Percentiles rank a stretch among this genome's conserved stretches.
These are phyloP conservation scores for Dalbergia cultrata DNA, from an alignment of 306 rosid species.

Conservation along the genomic window DNA sequence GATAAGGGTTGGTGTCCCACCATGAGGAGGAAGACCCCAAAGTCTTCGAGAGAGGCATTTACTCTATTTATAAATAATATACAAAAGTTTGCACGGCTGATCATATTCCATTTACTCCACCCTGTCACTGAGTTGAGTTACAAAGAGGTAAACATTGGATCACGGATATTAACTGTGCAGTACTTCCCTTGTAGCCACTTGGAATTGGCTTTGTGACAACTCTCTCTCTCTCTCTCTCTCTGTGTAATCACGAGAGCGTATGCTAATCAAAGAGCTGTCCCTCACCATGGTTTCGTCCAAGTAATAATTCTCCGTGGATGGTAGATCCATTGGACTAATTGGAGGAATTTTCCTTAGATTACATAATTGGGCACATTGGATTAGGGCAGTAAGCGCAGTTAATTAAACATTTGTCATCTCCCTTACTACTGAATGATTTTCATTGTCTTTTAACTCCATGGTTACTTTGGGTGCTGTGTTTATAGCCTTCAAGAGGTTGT, in stretches of 20 bases:
- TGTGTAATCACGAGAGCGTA: background rate
- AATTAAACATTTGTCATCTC: background rate
- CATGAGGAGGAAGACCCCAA: too few relatives aligned
- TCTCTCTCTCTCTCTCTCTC: background rate
- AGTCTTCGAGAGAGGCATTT: too few relatives aligned
- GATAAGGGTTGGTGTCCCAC: too few relatives aligned
- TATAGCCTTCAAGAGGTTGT: slow-evolving; percentile 4
- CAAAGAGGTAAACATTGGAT: background rate
- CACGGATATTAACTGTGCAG: background rate
- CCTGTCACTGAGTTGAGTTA: too few relatives aligned
- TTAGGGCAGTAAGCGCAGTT: background rate
- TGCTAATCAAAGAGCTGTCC: background rate
- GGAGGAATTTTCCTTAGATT: background rate
- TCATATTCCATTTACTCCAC: too few relatives aligned
- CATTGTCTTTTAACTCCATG: background rate
- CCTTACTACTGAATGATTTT: background rate
- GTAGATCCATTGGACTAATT: background rate
- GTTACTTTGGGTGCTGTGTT: background rate
- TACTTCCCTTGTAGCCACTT: background rate
- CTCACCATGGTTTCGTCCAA: background rate
- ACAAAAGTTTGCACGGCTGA: too few relatives aligned
- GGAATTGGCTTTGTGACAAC: background rate
- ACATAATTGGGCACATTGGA: background rate
- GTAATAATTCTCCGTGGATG: background rate
- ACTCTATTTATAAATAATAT: too few relatives aligned